These are phyloP conservation scores for Diophrys appendiculata DNA, from an alignment of 73 alveolate species.

Conservation along the genomic window DNA sequence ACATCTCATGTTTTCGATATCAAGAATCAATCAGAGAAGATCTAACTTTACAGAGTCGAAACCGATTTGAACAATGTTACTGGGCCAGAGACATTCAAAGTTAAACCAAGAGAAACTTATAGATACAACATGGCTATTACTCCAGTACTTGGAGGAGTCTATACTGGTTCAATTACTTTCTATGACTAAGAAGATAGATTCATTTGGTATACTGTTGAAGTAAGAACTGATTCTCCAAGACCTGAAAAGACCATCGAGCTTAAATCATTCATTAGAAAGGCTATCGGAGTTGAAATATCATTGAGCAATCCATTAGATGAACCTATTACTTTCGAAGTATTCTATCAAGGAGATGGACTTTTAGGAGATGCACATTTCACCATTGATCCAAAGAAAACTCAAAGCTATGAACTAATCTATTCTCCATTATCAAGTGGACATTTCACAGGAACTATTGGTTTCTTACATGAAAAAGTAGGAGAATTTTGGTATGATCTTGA, in stretches of 20 bases:
- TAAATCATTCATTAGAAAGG: slow-evolving; percentile 87
- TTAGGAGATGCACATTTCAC: slow-evolving; percentile 85
- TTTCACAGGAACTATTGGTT: slow-evolving; percentile 89
- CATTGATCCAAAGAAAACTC: slow-evolving; percentile 78
- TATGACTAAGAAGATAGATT: slow-evolving; percentile 88
- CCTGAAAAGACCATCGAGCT: slow-evolving; percentile 86
- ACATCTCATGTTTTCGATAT: slow-evolving; percentile 79
- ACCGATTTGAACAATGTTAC: slow-evolving; percentile 94
- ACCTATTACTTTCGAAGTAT: slow-evolving; percentile 89
- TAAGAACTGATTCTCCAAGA: slow-evolving; percentile 89
- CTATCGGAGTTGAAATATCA: slow-evolving; percentile 88
- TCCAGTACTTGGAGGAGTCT: slow-evolving; percentile 94
- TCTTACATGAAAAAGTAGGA: slow-evolving; percentile 93
- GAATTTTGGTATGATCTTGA: slow-evolving; percentile 96
- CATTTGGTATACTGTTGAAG: slow-evolving; percentile 96
- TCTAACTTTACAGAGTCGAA: slow-evolving; percentile 84
- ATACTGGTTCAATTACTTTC: slow-evolving; percentile 95
- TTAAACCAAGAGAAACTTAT: slow-evolving; percentile 61
- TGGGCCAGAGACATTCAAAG: slow-evolving; percentile 72
- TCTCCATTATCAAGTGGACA: slow-evolving; percentile 92
- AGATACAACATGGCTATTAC: slow-evolving; percentile 82
- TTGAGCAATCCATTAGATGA: slow-evolving; percentile 93
- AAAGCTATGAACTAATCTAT: slow-evolving; percentile 85
- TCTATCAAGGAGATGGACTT: slow-evolving; percentile 89
- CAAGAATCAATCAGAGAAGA: slow-evolving; percentile 84